These are phyloP conservation scores for Aspergillus ibericus DNA, from an alignment of 2,329 filamentous ascomycete genomes.

Conservation along the genomic window DNA sequence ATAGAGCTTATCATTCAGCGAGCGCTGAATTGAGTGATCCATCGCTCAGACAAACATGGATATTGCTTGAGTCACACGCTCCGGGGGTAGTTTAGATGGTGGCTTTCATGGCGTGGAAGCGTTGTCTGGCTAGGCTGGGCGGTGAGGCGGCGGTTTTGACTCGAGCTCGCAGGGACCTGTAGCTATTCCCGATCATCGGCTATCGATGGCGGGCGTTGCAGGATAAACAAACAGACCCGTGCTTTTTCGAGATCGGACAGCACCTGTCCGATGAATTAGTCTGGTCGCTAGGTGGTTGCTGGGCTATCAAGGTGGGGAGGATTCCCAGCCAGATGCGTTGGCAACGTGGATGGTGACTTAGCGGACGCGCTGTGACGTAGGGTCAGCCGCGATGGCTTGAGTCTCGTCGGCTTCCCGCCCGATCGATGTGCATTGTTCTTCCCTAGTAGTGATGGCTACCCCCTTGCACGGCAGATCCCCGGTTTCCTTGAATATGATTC, in stretches of 20 bases:
- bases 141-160: conserved; percentile 13
- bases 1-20: conserved; percentile 97
- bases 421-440: not conserved
- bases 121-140: conserved; percentile 13
- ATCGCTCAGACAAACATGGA: conserved; percentile 51
- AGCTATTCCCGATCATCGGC: conserved; percentile 10
- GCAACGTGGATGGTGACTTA: conserved; percentile 16
- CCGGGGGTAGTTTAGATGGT: conserved; percentile 21
- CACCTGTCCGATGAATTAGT: conserved; percentile 8
- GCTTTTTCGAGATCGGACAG: not conserved
- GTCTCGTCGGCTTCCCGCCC: conserved; percentile 9
- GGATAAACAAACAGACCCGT: not conserved
- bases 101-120: conserved; percentile 26
- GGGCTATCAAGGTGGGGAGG: conserved; percentile 20
- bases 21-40: conserved; percentile 85
- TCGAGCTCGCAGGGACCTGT: conserved; percentile 8
- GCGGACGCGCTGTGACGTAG: conserved; percentile 25
- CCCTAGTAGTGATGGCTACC: not conserved
- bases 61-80: conserved; percentile 23
- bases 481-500: not conserved
- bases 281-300: conserved; percentile 6
- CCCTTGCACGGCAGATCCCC: not conserved
- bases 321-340: conserved; percentile 23
- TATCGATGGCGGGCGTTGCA: not conserved
- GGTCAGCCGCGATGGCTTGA: conserved; percentile 1